Conservation (phyloP, 176 grass and related monocot species). For the Paspalum vaginatum region DNA sequence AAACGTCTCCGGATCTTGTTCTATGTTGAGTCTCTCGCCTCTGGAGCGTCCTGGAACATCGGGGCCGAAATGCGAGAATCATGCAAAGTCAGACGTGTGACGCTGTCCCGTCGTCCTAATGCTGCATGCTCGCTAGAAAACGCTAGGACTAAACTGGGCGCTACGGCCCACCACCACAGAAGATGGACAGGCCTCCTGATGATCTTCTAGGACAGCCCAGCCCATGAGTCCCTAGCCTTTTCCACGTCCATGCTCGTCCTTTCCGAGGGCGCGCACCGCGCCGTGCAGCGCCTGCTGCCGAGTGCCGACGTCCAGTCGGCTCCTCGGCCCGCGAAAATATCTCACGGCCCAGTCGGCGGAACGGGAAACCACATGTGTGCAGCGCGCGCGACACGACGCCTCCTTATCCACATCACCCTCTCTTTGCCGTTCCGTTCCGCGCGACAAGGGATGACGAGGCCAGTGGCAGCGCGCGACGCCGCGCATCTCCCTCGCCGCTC, state of each 20-base stretch:
- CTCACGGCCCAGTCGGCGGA: background rate
- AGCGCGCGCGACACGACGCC: constrained; percentile 24
- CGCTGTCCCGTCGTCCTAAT: too few species aligned
- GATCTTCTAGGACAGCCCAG: too few species aligned
- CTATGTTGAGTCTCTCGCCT: too few species aligned
- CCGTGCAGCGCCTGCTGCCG: too few species aligned
- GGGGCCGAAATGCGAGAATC: background rate
- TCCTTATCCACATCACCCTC: constrained; percentile 50
- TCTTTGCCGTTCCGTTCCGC: background rate
- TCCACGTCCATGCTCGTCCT: too few species aligned
- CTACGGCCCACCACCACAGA: background rate
- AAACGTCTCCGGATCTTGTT: background rate
- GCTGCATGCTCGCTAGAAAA: background rate
- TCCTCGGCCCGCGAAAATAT: background rate
- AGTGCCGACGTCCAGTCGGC: too few species aligned
- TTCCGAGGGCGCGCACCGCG: too few species aligned
- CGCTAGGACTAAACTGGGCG: background rate
- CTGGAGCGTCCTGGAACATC: background rate
- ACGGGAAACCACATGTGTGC: background rate
- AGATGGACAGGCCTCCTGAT: background rate
- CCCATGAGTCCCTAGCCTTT: too few species aligned
- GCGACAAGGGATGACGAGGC: background rate
- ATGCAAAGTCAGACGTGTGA: too few species aligned
- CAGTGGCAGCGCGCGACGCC: background rate
- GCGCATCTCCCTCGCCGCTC: constrained; percentile 28